Evolutionary conservation across 2,329 filamentous ascomycete species (phyloP).

Genomic region (Colletotrichum cordylinicola): DNA sequence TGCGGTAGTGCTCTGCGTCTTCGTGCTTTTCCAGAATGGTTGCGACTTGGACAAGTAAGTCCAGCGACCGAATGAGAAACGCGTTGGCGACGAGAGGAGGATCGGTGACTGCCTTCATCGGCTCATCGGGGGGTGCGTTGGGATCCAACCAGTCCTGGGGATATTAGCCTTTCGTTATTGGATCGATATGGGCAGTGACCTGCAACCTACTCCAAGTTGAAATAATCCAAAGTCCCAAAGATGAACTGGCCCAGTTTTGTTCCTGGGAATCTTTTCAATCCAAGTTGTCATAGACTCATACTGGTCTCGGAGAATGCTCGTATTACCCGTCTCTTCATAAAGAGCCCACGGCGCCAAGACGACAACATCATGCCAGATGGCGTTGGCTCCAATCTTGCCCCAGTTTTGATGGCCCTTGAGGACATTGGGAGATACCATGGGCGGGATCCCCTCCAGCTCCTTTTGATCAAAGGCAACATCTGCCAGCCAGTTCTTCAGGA

Average conservation of each 20-base stretch:
- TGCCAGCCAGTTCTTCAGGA: constrained; percentile 11
- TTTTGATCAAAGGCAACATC: constrained; percentile 26
- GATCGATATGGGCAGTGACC: rapidly evolving
- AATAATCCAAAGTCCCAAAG: background rate
- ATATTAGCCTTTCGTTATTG: background rate
- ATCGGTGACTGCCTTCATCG: constrained; percentile 31
- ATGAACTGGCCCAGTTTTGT: background rate
- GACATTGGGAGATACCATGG: constrained; percentile 33
- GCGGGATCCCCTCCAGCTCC: constrained; percentile 38
- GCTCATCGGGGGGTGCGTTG: constrained; percentile 30
- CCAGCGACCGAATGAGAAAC: constrained; percentile 29
- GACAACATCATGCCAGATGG: constrained; percentile 16
- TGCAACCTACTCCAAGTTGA: background rate
- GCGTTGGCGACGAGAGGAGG: constrained; percentile 34
- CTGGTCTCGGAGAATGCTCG: background rate
- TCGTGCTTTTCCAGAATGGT: background rate
- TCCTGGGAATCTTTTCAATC: background rate
- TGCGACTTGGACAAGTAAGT: background rate
- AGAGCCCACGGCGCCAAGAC: constrained; percentile 9
- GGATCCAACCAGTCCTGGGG: constrained; percentile 36
- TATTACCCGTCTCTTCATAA: background rate
- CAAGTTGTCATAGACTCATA: constrained; percentile 2
- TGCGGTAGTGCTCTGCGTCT: background rate
- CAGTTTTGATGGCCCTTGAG: constrained; percentile 17
- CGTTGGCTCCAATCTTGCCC: constrained; percentile 21